phyloP scores from a whole-genome alignment of 148 eudicot species.

The Limonium bicolor region DNA sequence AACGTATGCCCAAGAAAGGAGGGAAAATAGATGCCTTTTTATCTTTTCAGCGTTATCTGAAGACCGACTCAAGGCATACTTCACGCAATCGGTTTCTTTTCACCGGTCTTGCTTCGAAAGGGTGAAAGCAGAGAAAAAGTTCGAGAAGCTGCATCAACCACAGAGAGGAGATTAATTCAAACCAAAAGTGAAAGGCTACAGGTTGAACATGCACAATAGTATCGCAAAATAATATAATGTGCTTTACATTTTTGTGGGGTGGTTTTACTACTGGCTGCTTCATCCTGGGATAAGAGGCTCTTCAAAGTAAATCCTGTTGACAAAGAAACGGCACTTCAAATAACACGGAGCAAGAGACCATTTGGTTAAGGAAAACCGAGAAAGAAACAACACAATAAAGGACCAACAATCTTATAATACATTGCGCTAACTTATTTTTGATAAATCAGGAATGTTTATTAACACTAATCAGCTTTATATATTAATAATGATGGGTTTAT shows the following conservation, averaged over 20 bases:
- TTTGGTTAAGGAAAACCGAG: not conserved
- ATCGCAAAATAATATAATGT: not conserved
- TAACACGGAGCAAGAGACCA: conserved; percentile 6
- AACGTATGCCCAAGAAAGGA: no score
- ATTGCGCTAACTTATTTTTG: no score
- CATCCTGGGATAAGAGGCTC: conserved; percentile 64
- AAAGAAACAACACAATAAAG: not conserved
- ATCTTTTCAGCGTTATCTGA: no score
- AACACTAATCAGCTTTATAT: conserved; percentile 1
- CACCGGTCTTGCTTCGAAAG: conserved; percentile 59
- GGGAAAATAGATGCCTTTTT: no score
- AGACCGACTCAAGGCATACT: no score
- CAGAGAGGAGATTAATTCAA: not conserved
- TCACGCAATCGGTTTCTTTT: conserved; percentile 47
- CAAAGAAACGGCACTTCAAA: no score
- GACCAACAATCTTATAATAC: no score
- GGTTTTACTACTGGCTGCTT: conserved; percentile 24
- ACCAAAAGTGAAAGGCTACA: not conserved
- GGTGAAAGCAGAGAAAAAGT: conserved; percentile 78
- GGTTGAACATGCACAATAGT: not conserved
- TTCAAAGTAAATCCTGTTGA: conserved; percentile 53
- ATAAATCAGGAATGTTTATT: no score
- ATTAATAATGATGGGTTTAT: no score
- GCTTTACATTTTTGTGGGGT: conserved; percentile 74
- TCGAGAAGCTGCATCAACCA: conserved; percentile 54